These are phyloP conservation scores for Eucalyptus tenuipes DNA, from an alignment of 345 rosid species.

Conservation along the genomic window DNA sequence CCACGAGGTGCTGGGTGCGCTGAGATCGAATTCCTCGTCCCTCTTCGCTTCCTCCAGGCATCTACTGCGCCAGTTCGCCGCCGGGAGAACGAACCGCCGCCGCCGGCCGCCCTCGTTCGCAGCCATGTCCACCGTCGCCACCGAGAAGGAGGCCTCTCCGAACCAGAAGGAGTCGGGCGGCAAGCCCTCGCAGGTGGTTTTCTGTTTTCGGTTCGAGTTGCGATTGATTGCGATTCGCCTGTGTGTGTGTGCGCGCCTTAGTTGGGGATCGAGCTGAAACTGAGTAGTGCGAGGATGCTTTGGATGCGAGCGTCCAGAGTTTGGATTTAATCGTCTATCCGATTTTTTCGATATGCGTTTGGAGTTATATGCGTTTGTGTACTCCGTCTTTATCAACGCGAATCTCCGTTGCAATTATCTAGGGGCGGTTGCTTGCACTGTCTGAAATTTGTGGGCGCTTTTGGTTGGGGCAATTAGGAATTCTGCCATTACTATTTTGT, in stretches of 20 bases:
- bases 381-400: background rate
- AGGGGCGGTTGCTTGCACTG: background rate
- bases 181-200: slow-evolving; percentile 1
- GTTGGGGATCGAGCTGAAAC: background rate
- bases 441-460: background rate
- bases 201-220: background rate
- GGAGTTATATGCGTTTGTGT: background rate
- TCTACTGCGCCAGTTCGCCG: background rate
- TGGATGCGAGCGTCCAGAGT: background rate
- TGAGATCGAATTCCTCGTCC: background rate
- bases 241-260: background rate
- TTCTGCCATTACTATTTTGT: background rate
- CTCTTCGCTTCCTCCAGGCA: background rate
- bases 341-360: background rate
- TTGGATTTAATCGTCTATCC: background rate
- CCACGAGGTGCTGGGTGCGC: background rate
- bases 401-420: background rate
- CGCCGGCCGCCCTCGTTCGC: background rate
- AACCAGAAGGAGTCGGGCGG: background rate
- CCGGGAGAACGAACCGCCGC: background rate
- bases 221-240: background rate
- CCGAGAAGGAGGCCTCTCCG: background rate
- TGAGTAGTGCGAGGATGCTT: background rate
- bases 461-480: background rate
- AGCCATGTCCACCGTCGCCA: background rate